Percentiles rank a stretch among this genome's conserved stretches.
phyloP scores from a whole-genome alignment of 139 green algal genomes.

The Tetradesmus lagerheimii region DNA sequence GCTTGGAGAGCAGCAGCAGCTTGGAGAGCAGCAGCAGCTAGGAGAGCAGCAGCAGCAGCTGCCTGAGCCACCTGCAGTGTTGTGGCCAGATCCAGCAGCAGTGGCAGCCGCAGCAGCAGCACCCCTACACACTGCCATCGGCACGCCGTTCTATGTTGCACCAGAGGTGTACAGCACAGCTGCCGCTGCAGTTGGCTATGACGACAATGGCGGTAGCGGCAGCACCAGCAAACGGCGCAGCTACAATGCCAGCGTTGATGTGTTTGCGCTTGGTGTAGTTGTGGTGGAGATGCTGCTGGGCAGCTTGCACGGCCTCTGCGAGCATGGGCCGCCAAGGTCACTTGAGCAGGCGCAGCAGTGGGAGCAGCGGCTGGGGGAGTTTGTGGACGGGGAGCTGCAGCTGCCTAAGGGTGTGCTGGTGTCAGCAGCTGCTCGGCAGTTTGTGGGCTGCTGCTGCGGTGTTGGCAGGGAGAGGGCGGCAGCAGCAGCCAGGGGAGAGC shows the following conservation, averaged over 20 bases:
- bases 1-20: neutral
- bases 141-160: neutral
- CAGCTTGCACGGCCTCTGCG: neutral
- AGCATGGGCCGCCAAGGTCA: neutral
- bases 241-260: neutral
- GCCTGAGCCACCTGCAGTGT: neutral
- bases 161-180: neutral
- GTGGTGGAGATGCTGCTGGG: neutral
- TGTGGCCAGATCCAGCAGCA: neutral
- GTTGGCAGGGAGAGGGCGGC: neutral
- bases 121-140: neutral
- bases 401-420: neutral
- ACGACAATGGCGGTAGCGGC: no score
- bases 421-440: neutral
- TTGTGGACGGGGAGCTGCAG: neutral
- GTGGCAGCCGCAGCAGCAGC: neutral
- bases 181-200: neutral
- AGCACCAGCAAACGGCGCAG: neutral
- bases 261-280: neutral
- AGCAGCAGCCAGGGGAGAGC: neutral
- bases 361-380: neutral
- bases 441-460: neutral
- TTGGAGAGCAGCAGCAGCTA: neutral
- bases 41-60: neutral
- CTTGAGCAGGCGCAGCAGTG: neutral